A percentile compares a stretch with the other conserved stretches of the same genome.
phyloP scores from a whole-genome alignment of 2,329 filamentous ascomycete species.

The Pestalotiopsis sp. region DNA sequence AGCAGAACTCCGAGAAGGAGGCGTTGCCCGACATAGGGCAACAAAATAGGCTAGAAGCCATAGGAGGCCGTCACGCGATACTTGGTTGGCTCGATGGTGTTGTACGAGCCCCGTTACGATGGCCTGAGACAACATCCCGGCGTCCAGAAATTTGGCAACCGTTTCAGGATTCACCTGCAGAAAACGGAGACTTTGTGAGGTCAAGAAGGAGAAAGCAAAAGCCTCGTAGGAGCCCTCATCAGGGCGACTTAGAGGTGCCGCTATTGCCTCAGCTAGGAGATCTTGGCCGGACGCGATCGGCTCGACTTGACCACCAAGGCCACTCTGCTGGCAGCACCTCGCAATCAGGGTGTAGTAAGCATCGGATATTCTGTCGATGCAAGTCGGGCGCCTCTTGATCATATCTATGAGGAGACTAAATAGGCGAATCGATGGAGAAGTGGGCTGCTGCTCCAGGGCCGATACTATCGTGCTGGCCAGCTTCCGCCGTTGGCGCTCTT shows the following conservation, averaged over 20 bases:
- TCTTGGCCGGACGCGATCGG: constrained; percentile 14
- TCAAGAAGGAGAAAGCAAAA: constrained; percentile 30
- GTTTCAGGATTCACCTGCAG: constrained; percentile 39
- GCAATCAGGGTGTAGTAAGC: constrained; percentile 43
- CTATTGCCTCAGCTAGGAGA: constrained; percentile 22
- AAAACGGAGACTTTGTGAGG: constrained; percentile 33
- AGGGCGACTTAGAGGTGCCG: constrained; percentile 21
- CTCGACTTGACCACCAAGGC: constrained; percentile 18
- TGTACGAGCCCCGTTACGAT: constrained; percentile 37
- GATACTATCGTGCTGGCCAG: constrained; percentile 26
- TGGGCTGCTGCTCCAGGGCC: constrained; percentile 28
- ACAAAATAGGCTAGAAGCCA: constrained; percentile 70
- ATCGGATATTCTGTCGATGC: constrained; percentile 26
- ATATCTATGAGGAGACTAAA: constrained; percentile 37
- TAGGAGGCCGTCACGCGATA: constrained; percentile 47
- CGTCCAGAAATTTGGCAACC: constrained; percentile 38
- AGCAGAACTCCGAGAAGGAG: constrained; percentile 22
- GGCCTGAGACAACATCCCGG: constrained; percentile 39
- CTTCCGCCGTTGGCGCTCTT: constrained; percentile 20
- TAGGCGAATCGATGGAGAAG: constrained; percentile 27
- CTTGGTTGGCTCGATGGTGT: constrained; percentile 20
- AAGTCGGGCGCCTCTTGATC: constrained; percentile 25
- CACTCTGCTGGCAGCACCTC: constrained; percentile 30
- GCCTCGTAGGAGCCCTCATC: constrained; percentile 23
- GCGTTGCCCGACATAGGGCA: constrained; percentile 47